Conservation (phyloP, 2,329 filamentous ascomycete genomes). For the Microdochium bolleyi region DNA sequence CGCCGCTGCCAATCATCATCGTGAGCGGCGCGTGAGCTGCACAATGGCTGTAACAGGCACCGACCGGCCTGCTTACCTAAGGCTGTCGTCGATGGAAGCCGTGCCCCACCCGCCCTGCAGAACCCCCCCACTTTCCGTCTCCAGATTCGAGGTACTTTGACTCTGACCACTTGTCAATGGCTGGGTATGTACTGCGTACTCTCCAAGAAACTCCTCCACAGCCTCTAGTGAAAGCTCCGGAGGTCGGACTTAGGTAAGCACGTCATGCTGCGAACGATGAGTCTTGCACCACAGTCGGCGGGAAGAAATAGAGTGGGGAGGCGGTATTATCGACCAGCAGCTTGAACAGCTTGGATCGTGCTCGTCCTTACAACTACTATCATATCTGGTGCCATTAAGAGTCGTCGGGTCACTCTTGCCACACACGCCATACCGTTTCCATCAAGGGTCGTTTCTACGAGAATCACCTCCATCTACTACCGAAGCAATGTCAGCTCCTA, state of each 20-base stretch:
- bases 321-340: not conserved
- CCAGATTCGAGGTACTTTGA: too few relatives aligned
- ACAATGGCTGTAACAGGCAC: not conserved
- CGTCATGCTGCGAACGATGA: not conserved
- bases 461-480: not conserved
- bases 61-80: not conserved
- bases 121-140: too few relatives aligned
- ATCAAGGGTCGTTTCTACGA: too few relatives aligned
- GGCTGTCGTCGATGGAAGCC: not conserved
- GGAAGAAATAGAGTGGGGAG: conserved; percentile 1
- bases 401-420: too few relatives aligned
- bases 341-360: not conserved
- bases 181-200: too few relatives aligned
- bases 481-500: not conserved
- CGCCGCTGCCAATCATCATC: not conserved
- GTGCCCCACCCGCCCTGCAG: too few relatives aligned
- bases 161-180: too few relatives aligned
- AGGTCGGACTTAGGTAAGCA: conserved; percentile 13
- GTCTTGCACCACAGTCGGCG: not conserved
- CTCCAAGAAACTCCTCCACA: too few relatives aligned
- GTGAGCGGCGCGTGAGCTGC: not conserved
- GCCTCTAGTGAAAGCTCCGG: not conserved
- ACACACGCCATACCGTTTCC: too few relatives aligned
- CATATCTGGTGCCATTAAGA: too few relatives aligned
- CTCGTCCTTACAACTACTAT: not conserved